phyloP scores from a whole-genome alignment of 1,284 basidiomycete genomes.

The Heterobasidion annosum region DNA sequence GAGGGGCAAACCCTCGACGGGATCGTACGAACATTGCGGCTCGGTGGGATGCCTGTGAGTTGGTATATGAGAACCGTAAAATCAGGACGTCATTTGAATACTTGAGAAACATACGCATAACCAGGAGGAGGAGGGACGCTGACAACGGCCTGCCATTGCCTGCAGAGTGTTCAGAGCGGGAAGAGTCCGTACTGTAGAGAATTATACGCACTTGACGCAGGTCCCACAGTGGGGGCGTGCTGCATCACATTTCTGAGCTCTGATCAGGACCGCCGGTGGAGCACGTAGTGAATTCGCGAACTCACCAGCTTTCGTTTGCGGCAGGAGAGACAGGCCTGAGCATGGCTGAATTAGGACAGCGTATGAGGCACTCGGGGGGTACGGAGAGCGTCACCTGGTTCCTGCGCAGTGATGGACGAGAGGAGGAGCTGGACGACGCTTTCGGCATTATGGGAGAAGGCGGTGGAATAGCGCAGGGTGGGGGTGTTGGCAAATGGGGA shows the following conservation, averaged over 20 bases:
- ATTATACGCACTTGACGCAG: conserved; percentile 58
- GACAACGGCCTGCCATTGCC: conserved; percentile 71
- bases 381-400: conserved; percentile 47
- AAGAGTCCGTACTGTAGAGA: neutral
- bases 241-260: conserved; percentile 70
- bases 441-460: conserved; percentile 50
- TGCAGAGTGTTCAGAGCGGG: conserved; percentile 13
- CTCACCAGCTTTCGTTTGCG: conserved; percentile 72
- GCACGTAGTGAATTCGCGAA: conserved; percentile 7
- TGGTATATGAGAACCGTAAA: neutral
- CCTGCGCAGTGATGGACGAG: conserved; percentile 61
- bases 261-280: neutral
- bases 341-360: conserved; percentile 3
- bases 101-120: conserved; percentile 49
- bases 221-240: conserved; percentile 74
- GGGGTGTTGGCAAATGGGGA: neutral
- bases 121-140: conserved; percentile 73
- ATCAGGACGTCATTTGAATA: neutral
- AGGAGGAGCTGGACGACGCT: conserved; percentile 24
- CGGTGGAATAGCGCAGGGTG: conserved; percentile 1
- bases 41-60: conserved; percentile 64
- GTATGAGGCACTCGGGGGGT: conserved; percentile 1
- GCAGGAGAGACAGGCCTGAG: conserved; percentile 69
- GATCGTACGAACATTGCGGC: conserved; percentile 76
- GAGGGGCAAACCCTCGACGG: conserved; percentile 68